These are phyloP conservation scores for Catunica adiposa DNA, from an alignment of 2,329 filamentous ascomycete genomes.

Conservation along the genomic window DNA sequence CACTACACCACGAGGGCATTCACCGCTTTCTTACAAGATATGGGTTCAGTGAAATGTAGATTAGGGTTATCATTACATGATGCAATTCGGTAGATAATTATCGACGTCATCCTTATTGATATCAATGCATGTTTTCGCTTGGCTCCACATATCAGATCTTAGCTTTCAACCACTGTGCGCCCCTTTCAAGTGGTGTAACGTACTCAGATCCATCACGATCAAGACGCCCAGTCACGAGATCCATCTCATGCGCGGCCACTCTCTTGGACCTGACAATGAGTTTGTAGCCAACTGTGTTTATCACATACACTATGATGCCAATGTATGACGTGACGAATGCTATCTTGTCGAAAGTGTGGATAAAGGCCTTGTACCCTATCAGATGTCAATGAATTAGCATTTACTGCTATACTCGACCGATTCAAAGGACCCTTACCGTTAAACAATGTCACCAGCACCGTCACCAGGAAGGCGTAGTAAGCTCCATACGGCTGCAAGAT, in stretches of 20 bases:
- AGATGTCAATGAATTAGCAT: not conserved
- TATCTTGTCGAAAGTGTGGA: conserved; percentile 3
- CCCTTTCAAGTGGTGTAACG: conserved; percentile 1
- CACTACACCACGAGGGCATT: no score
- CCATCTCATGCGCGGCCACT: conserved; percentile 1
- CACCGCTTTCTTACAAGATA: no score
- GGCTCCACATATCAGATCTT: not conserved
- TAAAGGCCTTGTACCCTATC: conserved; percentile 5
- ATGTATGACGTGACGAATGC: conserved; percentile 6
- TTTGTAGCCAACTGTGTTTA: conserved; percentile 5
- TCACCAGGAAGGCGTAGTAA: conserved; percentile 22
- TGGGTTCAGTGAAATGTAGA: no score
- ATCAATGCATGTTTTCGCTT: not conserved
- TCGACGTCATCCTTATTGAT: not conserved
- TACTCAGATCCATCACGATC: conserved; percentile 3
- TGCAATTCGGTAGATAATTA: not conserved
- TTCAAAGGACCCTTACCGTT: conserved; percentile 30
- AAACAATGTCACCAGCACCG: conserved; percentile 38
- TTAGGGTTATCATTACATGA: no score
- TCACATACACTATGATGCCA: conserved; percentile 3
- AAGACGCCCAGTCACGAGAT: conserved; percentile 1
- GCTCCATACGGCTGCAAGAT: conserved; percentile 25
- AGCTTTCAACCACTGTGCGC: conserved; percentile 1
- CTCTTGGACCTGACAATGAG: not conserved
- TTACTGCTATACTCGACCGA: not conserved